These are phyloP conservation scores for Penicillium oxalicum DNA, from an alignment of 2,329 filamentous ascomycete species.

Conservation along the genomic window DNA sequence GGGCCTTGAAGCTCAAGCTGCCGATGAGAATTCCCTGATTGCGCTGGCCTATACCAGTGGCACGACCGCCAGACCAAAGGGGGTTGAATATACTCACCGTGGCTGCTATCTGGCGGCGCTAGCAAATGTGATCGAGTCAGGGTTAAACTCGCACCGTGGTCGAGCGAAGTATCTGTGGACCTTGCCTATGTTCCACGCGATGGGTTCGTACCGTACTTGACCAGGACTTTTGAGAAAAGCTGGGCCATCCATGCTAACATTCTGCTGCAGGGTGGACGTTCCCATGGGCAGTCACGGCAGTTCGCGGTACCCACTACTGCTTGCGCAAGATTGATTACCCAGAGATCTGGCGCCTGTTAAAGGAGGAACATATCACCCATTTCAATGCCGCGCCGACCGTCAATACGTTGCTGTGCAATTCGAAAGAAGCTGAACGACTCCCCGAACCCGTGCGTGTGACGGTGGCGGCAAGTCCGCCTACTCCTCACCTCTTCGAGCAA, in stretches of 20 bases:
- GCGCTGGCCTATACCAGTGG: constrained; percentile 91
- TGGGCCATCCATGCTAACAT: neutral
- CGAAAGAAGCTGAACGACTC: constrained; percentile 66
- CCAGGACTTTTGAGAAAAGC: neutral
- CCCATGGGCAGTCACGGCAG: constrained; percentile 87
- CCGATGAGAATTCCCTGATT: constrained; percentile 72
- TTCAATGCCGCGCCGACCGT: constrained; percentile 96
- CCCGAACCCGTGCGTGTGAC: constrained; percentile 72
- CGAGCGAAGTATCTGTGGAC: constrained; percentile 86
- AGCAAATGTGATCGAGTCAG: constrained; percentile 82
- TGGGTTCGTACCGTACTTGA: constrained; percentile 36
- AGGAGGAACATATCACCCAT: constrained; percentile 81
- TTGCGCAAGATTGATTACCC: constrained; percentile 92
- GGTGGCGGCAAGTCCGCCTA: constrained; percentile 86
- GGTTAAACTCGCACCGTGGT: constrained; percentile 64
- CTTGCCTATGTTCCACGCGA: constrained; percentile 74
- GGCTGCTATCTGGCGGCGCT: constrained; percentile 79
- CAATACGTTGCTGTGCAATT: constrained; percentile 83
- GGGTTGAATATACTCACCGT: constrained; percentile 85
- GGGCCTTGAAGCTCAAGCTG: constrained; percentile 62
- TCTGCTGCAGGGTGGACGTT: constrained; percentile 62
- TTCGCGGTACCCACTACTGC: constrained; percentile 90
- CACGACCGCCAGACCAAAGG: constrained; percentile 86
- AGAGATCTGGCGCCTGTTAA: constrained; percentile 82
- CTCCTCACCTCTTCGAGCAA: constrained; percentile 82